A percentile compares a stretch with the other conserved stretches of the same genome.
Evolutionary conservation across 2,329 filamentous ascomycete species (phyloP).

Genomic region (Aspergillus fumigatiaffinis): DNA sequence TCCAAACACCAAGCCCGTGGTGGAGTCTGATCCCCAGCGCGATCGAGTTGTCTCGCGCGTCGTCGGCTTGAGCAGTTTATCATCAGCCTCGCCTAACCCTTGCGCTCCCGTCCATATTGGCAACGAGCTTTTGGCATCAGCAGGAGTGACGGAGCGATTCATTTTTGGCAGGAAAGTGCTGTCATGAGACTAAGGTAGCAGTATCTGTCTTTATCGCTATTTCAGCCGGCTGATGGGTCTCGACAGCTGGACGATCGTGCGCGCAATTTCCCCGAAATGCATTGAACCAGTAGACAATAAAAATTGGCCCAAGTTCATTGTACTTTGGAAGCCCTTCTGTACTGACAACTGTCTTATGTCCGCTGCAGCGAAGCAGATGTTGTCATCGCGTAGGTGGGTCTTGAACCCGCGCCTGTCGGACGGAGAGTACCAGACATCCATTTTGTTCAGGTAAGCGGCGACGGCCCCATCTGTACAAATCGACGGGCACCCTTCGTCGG

Average conservation of each 20-base stretch:
- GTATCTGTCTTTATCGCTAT: constrained; percentile 23
- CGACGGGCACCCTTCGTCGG: background rate
- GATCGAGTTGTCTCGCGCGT: constrained; percentile 30
- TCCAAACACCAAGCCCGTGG: constrained; percentile 17
- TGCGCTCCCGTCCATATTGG: constrained; percentile 27
- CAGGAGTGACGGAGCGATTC: constrained; percentile 29
- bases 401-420: background rate
- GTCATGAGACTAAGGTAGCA: constrained; percentile 27
- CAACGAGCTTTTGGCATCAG: constrained; percentile 27
- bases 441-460: background rate
- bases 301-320: background rate
- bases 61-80: constrained; percentile 27
- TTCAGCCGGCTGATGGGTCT: constrained; percentile 8
- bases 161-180: constrained; percentile 29
- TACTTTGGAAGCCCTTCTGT: background rate
- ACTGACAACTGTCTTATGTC: background rate
- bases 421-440: background rate
- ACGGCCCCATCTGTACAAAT: background rate
- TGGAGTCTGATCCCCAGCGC: constrained; percentile 32
- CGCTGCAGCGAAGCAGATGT: background rate
- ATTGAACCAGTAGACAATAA: background rate
- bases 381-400: background rate
- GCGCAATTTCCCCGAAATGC: constrained; percentile 13
- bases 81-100: constrained; percentile 29
- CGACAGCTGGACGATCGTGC: constrained; percentile 15